Evolutionary conservation across 495 filamentous ascomycete species (phyloP), one percentile per base, ranked within the genome.

Genomic region (Xylaria acuta): DNA sequence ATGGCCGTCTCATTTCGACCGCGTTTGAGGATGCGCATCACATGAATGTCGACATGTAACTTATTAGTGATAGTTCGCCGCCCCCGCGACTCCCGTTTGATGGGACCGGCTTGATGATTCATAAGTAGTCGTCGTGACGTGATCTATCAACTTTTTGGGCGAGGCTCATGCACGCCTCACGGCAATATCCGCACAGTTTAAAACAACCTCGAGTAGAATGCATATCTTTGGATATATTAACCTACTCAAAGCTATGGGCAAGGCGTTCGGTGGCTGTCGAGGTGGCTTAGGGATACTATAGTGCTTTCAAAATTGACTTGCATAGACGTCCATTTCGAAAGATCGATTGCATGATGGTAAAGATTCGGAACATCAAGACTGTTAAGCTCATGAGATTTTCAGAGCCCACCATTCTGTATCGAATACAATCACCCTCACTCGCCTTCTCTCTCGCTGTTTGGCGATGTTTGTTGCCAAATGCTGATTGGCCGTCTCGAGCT

Each of bases 61-160:
- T 68, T 69, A 47, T 62, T 76, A 16, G 62, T 71, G 72, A 60
- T 72, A 25, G 60, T 41, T 68, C 71, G 22, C 30, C 32, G 73
- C 72, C 74, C 60, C 72, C 64, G 63, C 68, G 70, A 74, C 67
- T 66, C 74, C 65, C 63, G 67, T 76, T 8, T 70, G 45, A 70
- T 67, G 51, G 59, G 36, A 68, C 62, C 54, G 70, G 70, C 67
- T 70, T 72, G 73, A 74, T 68, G 53, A 40, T 43, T 27, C 71
- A 74, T 65, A 69, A 73, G 68, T 60, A 59, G 72, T 69, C 64
- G 64, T 71, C 64, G 68, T 60, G 64, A 62, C 67, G 72, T 71
- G 67, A 64, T 9, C 67, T 22, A 49, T 53, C 64, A 36, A 9
- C 20, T 43, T 32, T 18, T 54, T 43, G 18, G 43, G 41, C 36